Percentiles rank a stretch among this genome's conserved stretches.
Conservation (phyloP, 441 rosid genomes). For the Jatropha multifida region DNA sequence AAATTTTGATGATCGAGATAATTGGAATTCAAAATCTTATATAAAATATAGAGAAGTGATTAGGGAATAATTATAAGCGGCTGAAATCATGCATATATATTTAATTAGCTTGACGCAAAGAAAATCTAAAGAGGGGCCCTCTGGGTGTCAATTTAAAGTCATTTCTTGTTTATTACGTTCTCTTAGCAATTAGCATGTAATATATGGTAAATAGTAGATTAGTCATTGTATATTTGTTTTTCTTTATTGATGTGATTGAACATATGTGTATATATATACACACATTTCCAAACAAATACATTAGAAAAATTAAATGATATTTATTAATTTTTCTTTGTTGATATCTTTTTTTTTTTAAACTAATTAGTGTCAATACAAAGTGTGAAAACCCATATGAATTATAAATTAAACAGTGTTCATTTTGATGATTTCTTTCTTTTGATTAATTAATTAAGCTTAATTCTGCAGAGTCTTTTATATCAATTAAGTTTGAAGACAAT, state of each 20-base stretch:
- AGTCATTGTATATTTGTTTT: constrained; percentile 12
- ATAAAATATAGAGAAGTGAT: background rate
- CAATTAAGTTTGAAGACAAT: constrained; percentile 81
- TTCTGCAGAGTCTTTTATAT: constrained; percentile 81
- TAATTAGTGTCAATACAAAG: too few species aligned
- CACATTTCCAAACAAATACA: constrained; percentile 7
- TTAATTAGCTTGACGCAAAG: background rate
- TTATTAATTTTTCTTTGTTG: too few species aligned
- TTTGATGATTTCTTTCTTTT: background rate
- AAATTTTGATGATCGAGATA: too few species aligned
- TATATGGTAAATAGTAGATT: background rate
- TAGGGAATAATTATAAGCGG: background rate
- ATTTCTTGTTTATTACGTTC: constrained; percentile 20
- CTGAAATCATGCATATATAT: background rate
- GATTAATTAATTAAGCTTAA: background rate
- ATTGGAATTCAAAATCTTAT: too few species aligned
- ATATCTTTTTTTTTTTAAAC: too few species aligned
- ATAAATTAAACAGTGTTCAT: background rate
- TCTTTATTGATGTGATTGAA: background rate
- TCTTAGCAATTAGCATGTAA: background rate
- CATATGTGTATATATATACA: background rate
- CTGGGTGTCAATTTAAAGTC: constrained; percentile 17
- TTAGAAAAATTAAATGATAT: background rate
- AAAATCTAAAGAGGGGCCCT: constrained; percentile 25
- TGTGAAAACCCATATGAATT: too few species aligned